Evolutionary conservation across 1,284 basidiomycete species (phyloP), one percentile per base, ranked within the genome.

Genomic region (Schizophyllum amplum): DNA sequence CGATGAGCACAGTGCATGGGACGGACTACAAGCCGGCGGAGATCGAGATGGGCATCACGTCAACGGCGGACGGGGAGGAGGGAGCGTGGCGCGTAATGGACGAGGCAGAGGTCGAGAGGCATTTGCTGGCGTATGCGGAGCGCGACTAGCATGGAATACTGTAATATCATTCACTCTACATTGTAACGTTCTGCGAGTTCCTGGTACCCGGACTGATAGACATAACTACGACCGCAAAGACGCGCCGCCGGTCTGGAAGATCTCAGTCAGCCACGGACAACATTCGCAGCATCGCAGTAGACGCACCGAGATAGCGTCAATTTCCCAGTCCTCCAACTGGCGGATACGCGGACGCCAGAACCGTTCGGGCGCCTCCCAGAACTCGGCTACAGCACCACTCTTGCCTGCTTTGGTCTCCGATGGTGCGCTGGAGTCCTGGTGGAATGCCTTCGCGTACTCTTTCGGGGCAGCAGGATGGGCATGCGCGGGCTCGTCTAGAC

Each of bases 11-110:
- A 0, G 88, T 98, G 57, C 87, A 94, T 70, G 88, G 93, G 26
- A 97, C 95, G 22, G 97, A 99, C 70, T 94, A 95, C 77, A 98
- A 98, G 71, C 76, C 89, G 0, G 88, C 86, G 47, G 91, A 94
- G 68, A 87, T 94, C 61, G 92, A 94, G 69, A 90, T 92, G 57
- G 87, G 90, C 5, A 90, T 94, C 51, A 85, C 90, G 17, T 92
- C 90, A 22, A 78, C 77, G 4, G 79, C 79, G 48, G 81, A 84
- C 5, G 83, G 85, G n/a, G 90, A 91, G 65, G 70, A 76, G 60
- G 92, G 92, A 21, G 70, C 79, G 58, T 95, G 93, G 88, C 81
- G 93, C 57, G 86, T 90, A 61, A 87, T 96, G 87, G 76, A 75
- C 57, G 86, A 92, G 69, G 82, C 76, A 24, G 94, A 98, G 74